A percentile compares a stretch with the other conserved stretches of the same genome.
Evolutionary conservation across 108 stramenopile genomes (phyloP).

Genomic region (Cyclotella sp.): DNA sequence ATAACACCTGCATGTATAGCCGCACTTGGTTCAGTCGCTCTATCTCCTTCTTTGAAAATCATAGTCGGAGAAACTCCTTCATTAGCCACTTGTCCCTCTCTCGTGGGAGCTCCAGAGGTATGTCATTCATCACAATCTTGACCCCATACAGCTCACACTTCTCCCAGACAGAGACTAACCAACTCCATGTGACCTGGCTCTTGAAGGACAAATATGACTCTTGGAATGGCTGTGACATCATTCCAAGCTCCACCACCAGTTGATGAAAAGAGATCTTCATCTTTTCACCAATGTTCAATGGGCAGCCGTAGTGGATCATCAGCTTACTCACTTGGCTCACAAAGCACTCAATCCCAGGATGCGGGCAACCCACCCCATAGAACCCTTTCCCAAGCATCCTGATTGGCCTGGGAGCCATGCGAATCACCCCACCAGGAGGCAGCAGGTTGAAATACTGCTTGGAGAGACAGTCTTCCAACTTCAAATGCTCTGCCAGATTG

Average conservation of each 20-base stretch:
- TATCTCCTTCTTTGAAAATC: background rate
- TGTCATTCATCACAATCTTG: background rate
- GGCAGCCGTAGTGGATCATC: too few relatives aligned
- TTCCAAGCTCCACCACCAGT: constrained; percentile 7
- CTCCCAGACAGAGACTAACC: constrained; percentile 22
- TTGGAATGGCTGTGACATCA: constrained; percentile 2
- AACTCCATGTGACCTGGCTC: background rate
- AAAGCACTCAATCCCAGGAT: too few relatives aligned
- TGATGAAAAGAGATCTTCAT: background rate
- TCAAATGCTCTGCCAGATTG: too few relatives aligned
- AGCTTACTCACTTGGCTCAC: too few relatives aligned
- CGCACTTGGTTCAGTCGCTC: constrained; percentile 9
- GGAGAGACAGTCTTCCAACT: too few relatives aligned
- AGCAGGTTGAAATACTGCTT: too few relatives aligned
- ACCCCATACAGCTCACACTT: background rate
- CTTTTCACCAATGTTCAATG: too few relatives aligned
- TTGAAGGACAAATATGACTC: background rate
- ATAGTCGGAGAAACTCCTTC: background rate
- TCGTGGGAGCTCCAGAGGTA: background rate
- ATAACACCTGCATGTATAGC: constrained; percentile 3
- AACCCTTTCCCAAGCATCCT: too few relatives aligned
- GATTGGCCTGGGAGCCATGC: too few relatives aligned
- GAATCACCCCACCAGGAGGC: too few relatives aligned
- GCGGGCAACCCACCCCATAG: too few relatives aligned
- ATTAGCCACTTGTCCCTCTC: constrained; percentile 24